Evolutionary conservation across 805 yeast species (phyloP).

Genomic region (Cyberlindnera maritima): DNA sequence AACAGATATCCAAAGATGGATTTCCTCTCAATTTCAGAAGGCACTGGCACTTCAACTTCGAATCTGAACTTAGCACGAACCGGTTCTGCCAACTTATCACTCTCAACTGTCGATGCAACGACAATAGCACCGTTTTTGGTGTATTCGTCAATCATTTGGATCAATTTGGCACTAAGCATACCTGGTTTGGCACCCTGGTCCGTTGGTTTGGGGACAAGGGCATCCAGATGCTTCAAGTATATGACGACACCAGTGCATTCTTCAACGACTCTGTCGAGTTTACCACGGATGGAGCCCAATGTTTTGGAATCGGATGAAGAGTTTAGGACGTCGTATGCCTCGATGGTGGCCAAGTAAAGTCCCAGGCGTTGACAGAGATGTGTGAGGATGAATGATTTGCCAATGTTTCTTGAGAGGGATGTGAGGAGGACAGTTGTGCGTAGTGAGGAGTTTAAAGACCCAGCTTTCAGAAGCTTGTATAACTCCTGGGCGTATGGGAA

Average conservation of each 20-base stretch:
- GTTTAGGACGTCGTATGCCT: conserved; percentile 63
- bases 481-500: conserved; percentile 52
- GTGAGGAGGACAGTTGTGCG: conserved; percentile 63
- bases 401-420: conserved; percentile 73
- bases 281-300: conserved; percentile 73
- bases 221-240: conserved; percentile 71
- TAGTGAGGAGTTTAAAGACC: conserved; percentile 38
- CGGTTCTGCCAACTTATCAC: conserved; percentile 64
- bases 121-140: conserved; percentile 44
- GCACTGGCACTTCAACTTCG: conserved; percentile 74
- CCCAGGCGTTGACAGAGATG: conserved; percentile 60
- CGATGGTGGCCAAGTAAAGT: conserved; percentile 61
- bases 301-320: conserved; percentile 76
- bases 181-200: conserved; percentile 49
- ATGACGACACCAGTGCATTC: conserved; percentile 47
- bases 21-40: conserved; percentile 71
- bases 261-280: conserved; percentile 60
- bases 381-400: conserved; percentile 65
- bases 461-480: conserved; percentile 52
- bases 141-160: conserved; percentile 55
- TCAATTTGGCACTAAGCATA: conserved; percentile 45
- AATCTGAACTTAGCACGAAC: conserved; percentile 70
- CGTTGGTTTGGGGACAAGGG: conserved; percentile 54
- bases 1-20: conserved; percentile 56
- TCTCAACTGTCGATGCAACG: conserved; percentile 65